These are phyloP conservation scores for Syzygium grande DNA, from an alignment of 345 rosid species.

Conservation along the genomic window DNA sequence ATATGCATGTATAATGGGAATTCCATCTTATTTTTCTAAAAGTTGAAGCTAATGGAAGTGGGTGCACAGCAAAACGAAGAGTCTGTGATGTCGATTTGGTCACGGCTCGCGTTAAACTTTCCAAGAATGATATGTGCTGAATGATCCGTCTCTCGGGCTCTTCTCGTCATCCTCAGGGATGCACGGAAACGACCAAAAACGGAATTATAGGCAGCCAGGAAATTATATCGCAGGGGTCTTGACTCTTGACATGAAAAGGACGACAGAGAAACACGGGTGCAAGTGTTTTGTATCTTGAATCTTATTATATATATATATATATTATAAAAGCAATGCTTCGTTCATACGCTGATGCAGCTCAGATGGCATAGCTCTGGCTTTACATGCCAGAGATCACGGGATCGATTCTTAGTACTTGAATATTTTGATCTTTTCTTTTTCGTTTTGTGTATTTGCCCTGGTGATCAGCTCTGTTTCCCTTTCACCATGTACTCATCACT, in stretches of 20 bases:
- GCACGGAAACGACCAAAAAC: not conserved
- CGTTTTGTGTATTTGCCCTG: not conserved
- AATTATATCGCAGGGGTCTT: not conserved
- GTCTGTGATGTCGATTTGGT: not conserved
- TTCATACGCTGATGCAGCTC: not conserved
- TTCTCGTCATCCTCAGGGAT: not conserved
- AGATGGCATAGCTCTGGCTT: not conserved
- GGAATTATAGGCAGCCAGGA: not conserved
- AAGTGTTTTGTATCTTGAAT: not conserved
- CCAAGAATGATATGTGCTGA: not conserved
- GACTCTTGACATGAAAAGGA: not conserved
- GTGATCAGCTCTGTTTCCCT: not conserved
- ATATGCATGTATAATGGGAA: not conserved
- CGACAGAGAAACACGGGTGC: not conserved
- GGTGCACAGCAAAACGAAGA: not conserved
- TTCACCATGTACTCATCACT: not conserved
- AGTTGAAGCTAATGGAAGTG: not conserved
- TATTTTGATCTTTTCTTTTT: not conserved
- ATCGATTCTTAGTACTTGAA: not conserved
- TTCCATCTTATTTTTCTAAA: no score
- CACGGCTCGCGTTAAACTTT: not conserved
- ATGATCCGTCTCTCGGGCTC: not conserved
- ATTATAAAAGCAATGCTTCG: rapidly evolving
- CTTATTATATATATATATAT: not conserved
- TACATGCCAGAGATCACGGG: not conserved